A percentile compares a stretch with the other conserved stretches of the same genome.
These are phyloP conservation scores for Rubus idaeus DNA, from an alignment of 306 rosid genomes.

Conservation along the genomic window DNA sequence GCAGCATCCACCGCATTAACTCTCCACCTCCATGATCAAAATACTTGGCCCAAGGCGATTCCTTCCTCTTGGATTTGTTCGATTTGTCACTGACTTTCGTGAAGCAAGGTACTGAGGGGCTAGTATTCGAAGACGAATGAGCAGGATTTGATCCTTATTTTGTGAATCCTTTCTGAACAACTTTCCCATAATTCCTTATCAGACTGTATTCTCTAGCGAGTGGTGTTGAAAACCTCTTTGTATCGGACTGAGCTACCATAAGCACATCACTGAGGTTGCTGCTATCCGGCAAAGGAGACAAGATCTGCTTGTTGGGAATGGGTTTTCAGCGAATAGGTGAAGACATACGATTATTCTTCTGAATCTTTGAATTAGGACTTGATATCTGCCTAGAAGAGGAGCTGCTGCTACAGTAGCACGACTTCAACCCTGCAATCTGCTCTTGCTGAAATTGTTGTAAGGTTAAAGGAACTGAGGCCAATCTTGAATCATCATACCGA, in stretches of 20 bases:
- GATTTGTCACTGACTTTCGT: constrained; percentile 41
- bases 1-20: constrained; percentile 70
- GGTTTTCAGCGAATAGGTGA: constrained; percentile 26
- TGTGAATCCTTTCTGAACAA: constrained; percentile 38
- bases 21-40: constrained; percentile 69
- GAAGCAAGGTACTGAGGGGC: constrained; percentile 45
- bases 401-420: too few relatives aligned
- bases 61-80: constrained; percentile 56
- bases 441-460: constrained; percentile 34
- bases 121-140: constrained; percentile 19
- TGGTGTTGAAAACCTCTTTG: constrained; percentile 77
- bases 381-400: constrained; percentile 27
- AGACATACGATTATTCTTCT: background rate
- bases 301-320: constrained; percentile 52
- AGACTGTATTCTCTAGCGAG: constrained; percentile 46
- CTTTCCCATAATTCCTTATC: constrained; percentile 47
- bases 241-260: constrained; percentile 63
- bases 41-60: constrained; percentile 61
- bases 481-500: constrained; percentile 62
- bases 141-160: constrained; percentile 23
- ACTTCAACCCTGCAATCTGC: constrained; percentile 40
- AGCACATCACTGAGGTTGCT: constrained; percentile 48
- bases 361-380: constrained; percentile 12
- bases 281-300: constrained; percentile 66
- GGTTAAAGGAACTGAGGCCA: constrained; percentile 33